Base-by-base conservation (phyloP, 2,329 filamentous ascomycete genomes). In the Aspergillus chevalieri region DNA sequence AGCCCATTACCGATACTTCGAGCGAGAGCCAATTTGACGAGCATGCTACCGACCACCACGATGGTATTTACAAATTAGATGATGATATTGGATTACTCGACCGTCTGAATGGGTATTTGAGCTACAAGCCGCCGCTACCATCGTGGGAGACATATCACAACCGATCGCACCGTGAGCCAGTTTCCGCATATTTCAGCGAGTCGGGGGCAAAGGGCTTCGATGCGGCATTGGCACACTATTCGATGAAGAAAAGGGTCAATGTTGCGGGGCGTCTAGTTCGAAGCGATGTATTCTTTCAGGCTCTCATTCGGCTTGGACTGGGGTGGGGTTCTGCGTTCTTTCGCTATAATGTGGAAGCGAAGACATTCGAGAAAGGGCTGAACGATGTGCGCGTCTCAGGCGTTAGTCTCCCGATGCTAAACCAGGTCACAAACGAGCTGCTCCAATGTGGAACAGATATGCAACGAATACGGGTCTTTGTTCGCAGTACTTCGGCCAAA, bases 371-470 rank as follows among this genome's bases (percentile, higher is more conserved):
- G 36, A 71, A 67, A 36, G 65, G 65, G 3, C 62, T 78, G 33
- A 58, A 67, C 3, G 65, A 75, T 47, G 66, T 76, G 1, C 67
- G 75, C 2, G 66, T 79, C 26, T 76, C 76, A 2, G 81, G 81
- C 2, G 62, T 75, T 30, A 81, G 77, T 52, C 61, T 72, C n/a
- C 52, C 60, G 19, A 65, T 72, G 19, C 65, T 77, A 9, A 59
- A 68, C 42, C 58, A 57, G 5, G 44, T 70, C 28, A 58, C 63
- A 30, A 49, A 64, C 15, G 58, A 62, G 24, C 52, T 72, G 15
- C 45, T 69, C 9, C 59, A 57, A 41, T 72, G 68, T 44, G 70
- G 70, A 17, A 67, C 64, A 6, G 53, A 63, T 42, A 65, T 72
- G 58, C 69, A 69, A 28, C 60, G 47, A 14, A 55, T 70, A 26